Percentiles rank a stretch among this genome's conserved stretches.
phyloP scores from a whole-genome alignment of 2,329 filamentous ascomycete species.

The Elsinoe ampelina region DNA sequence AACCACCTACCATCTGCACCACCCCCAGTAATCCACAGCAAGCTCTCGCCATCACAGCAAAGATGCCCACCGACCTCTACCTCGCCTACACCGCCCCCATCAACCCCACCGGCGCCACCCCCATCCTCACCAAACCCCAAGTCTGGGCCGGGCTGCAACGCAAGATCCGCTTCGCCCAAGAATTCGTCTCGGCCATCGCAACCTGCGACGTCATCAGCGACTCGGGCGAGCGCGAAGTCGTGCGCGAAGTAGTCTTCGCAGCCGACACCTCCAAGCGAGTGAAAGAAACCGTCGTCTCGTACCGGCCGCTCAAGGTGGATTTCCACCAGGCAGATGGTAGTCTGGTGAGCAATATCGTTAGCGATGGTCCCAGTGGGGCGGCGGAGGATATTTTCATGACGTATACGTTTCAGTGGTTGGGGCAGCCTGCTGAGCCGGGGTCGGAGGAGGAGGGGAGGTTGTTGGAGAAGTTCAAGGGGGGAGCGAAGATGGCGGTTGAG shows the following conservation, averaged over 20 bases:
- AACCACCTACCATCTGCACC: not conserved
- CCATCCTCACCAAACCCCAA: slow-evolving; percentile 30
- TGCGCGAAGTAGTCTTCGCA: slow-evolving; percentile 34
- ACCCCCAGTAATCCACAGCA: not conserved
- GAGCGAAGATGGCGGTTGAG: slow-evolving; percentile 36
- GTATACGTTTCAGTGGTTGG: slow-evolving; percentile 37
- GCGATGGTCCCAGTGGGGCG: slow-evolving; percentile 28
- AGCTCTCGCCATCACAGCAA: not conserved
- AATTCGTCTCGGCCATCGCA: slow-evolving; percentile 38
- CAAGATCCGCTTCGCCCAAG: slow-evolving; percentile 38
- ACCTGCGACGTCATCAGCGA: slow-evolving; percentile 32
- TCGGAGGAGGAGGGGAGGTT: slow-evolving; percentile 28
- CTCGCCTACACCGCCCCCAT: slow-evolving; percentile 36
- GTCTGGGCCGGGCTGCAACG: slow-evolving; percentile 38
- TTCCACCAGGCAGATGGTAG: slow-evolving; percentile 37
- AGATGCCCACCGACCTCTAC: slow-evolving; percentile 24
- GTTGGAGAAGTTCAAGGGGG: slow-evolving; percentile 20
- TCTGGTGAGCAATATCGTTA: slow-evolving; percentile 37
- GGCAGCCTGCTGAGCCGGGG: slow-evolving; percentile 29
- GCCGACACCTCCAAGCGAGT: slow-evolving; percentile 24
- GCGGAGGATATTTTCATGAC: slow-evolving; percentile 35
- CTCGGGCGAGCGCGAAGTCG: slow-evolving; percentile 39
- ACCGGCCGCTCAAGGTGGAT: slow-evolving; percentile 38
- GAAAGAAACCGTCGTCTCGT: slow-evolving; percentile 32
- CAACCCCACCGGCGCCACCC: slow-evolving; percentile 33